Conservation (phyloP, 225 moss, liverwort and hornwort genomes). For the Climacium dendroides region DNA sequence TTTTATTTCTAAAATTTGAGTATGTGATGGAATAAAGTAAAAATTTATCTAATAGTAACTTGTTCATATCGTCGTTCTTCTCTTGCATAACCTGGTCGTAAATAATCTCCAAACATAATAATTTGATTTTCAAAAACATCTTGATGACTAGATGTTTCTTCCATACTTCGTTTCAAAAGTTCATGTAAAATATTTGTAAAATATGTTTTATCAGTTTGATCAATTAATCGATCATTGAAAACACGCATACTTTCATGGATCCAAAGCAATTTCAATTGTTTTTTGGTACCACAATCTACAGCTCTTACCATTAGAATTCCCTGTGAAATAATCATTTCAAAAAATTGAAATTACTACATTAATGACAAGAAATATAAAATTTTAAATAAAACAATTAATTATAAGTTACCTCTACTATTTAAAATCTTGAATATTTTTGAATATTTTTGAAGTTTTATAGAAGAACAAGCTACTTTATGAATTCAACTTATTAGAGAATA, state of each 20-base stretch:
- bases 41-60: neutral
- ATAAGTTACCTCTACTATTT: neutral
- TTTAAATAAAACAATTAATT: neutral
- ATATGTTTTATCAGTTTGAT: constrained; percentile 46
- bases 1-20: too few relatives aligned
- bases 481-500: neutral
- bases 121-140: constrained; percentile 74
- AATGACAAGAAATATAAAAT: neutral
- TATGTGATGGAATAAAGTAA: neutral
- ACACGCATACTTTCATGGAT: constrained; percentile 92
- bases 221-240: constrained; percentile 73
- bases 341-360: too few relatives aligned
- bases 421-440: neutral
- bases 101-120: constrained; percentile 80
- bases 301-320: constrained; percentile 79
- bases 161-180: constrained; percentile 62
- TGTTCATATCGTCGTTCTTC: constrained; percentile 75
- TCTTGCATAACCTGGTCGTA: constrained; percentile 41
- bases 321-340: neutral
- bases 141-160: constrained; percentile 43
- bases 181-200: constrained; percentile 63
- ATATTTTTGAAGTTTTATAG: neutral
- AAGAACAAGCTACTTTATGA: neutral
- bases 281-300: constrained; percentile 61
- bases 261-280: constrained; percentile 62